phyloP scores from a whole-genome alignment of 306 rosid genomes.

The Dalbergia cultrata region DNA sequence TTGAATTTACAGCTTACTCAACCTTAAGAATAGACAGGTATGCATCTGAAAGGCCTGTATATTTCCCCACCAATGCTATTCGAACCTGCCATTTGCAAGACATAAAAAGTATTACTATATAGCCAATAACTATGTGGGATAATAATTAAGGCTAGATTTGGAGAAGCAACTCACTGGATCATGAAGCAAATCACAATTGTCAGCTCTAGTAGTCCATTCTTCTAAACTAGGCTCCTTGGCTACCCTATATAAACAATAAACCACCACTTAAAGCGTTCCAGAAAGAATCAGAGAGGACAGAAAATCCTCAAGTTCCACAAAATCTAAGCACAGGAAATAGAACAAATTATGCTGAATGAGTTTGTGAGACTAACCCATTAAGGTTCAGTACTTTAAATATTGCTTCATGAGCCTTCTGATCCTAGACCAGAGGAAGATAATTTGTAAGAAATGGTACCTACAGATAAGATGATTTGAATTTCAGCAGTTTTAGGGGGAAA shows the following conservation, averaged over 20 bases:
- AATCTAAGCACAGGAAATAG: conserved; percentile 9
- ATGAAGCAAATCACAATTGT: conserved; percentile 62
- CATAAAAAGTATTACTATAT: background rate
- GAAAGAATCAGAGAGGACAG: conserved; percentile 7
- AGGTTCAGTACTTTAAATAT: conserved; percentile 74
- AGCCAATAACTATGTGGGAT: conserved; percentile 10
- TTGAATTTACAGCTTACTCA: conserved; percentile 25
- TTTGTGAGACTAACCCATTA: conserved; percentile 58
- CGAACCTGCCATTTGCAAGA: conserved; percentile 66
- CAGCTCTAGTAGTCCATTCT: conserved; percentile 82
- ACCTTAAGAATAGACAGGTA: conserved; percentile 95
- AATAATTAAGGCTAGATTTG: conserved; percentile 29
- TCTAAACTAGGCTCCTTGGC: conserved; percentile 63
- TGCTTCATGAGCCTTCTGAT: conserved; percentile 88
- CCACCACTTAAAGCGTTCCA: conserved; percentile 31
- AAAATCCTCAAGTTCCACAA: conserved; percentile 1
- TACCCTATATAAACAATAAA: conserved; percentile 55
- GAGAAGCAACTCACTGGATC: conserved; percentile 66
- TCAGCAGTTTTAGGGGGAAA: conserved; percentile 31
- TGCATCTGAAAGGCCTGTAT: conserved; percentile 87
- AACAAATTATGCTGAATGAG: conserved; percentile 30
- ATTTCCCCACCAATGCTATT: conserved; percentile 94
- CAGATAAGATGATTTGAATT: conserved; percentile 36
- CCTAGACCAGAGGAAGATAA: conserved; percentile 59
- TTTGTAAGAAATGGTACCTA: conserved; percentile 51